Evolutionary conservation across 129 eudicot genomes (phyloP), one percentile per base, ranked within the genome.

Genomic region (Arctium minus): DNA sequence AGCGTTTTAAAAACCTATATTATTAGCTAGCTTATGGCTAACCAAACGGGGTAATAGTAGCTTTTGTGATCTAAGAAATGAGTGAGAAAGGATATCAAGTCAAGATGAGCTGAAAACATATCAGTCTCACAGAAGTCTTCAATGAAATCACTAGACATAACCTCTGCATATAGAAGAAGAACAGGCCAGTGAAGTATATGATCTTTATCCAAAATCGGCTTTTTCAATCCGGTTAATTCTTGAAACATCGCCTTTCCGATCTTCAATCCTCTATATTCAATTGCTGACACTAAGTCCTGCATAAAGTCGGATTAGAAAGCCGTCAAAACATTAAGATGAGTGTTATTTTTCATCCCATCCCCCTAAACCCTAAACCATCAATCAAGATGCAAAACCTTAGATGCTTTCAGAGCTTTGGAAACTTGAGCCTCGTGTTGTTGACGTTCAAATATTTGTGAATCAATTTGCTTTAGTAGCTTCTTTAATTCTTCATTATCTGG

Each of bases 61-160:
- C 11, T 48, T 80, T n/a, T 33, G 18, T 44, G 46, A 42, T 80
- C 69, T 12, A 15, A 84, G 30, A 40, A 44, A 44, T 8, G 29
- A 42, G 71, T 8, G 64, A 76, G 68, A 81, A 87, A 96, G 99
- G 99, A 96, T 96, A 96, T 96, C 81, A 92, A 87, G 86, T 93
- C 97, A 73, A 96, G 96, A 86, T 96, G 98, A 84, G 83, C 85
- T 73, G 96, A 85, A 71, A 96, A 87, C 96, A 93, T 96, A 85
- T 96, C 99, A 3, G 95, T 93, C 94, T 96, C 98, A 72, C 98
- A 90, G 85, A 96, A 96, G 76, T 96, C 98, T 84, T 96, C 99
- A 36, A 92, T 93, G 76, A 96, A 79, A 85, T 96, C 99, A 53
- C 96, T 90, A 73, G 99, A 91, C 99, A 96, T 93, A 76, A 92